Conservation (phyloP, 805 yeast species). For the Saccharomycopsis oosterbeekiorum region DNA sequence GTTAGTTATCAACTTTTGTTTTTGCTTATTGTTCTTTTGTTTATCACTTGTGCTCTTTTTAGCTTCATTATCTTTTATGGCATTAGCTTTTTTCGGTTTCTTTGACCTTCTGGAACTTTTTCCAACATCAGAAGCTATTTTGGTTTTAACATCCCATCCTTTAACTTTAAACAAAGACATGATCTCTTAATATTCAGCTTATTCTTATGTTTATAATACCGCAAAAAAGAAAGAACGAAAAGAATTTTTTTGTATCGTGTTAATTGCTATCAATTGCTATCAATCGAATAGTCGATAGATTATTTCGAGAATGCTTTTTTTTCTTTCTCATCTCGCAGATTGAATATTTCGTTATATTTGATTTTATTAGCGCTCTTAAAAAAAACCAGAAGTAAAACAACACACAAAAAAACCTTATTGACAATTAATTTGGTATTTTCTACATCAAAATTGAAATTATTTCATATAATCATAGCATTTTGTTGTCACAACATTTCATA, state of each 20-base stretch:
- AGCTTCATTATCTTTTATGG: conserved; percentile 25
- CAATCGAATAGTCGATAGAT: neutral
- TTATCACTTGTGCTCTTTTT: conserved; percentile 22
- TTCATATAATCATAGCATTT: neutral
- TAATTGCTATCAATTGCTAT: neutral
- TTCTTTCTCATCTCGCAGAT: neutral
- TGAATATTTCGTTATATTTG: neutral
- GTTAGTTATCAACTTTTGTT: conserved; percentile 17
- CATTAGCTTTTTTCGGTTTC: conserved; percentile 27
- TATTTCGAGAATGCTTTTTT: neutral
- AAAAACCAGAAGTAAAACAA: neutral
- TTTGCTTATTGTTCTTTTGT: conserved; percentile 20
- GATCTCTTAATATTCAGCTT: neutral
- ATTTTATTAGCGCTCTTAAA: neutral
- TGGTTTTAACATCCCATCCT: conserved; percentile 65
- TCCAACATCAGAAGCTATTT: conserved; percentile 39
- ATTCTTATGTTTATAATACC: neutral
- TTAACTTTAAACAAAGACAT: conserved; percentile 73
- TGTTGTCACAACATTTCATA: too few species aligned
- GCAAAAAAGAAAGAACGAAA: too few species aligned
- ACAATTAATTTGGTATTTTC: too few species aligned
- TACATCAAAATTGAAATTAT: neutral
- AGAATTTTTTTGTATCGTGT: too few species aligned
- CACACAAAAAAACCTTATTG: neutral
- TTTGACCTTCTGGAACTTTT: conserved; percentile 23